Base-by-base conservation (phyloP, 2,329 filamentous ascomycete species). In the Phyllosticta capitalensis region DNA sequence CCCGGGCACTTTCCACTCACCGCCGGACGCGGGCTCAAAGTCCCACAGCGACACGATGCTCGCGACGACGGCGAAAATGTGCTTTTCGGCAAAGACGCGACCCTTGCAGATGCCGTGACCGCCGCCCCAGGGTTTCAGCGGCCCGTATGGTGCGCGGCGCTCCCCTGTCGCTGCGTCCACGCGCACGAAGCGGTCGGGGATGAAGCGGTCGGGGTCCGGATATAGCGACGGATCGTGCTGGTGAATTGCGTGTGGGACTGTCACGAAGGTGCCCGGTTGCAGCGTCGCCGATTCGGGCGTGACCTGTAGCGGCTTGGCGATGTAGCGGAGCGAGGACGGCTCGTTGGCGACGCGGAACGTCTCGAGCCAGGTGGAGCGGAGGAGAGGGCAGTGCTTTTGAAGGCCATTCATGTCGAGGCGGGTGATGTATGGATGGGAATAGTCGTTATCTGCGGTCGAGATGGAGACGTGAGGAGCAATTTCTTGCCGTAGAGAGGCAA, bases 41-140 rank as follows among this genome's bases (percentile, higher is more conserved):
- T 84, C 79, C 81, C 82, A 85, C 65, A 82, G 74, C 5, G 75
- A 72, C 20, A 84, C 65, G 21, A 85, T 75, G 1, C 77, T 75
- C 17, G 81, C 81, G 1, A 76, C 74, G 52, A 82, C 78, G 22
- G 77, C 69, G 51, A 84, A 64, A 19, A 78, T 74, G 65, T 80
- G 75, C 54, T 76, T 73, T 64, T 82, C 76, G 2, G 78, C 80
- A 62, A 83, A 79, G 1, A 71, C 55, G n/a, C 56, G 24, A 9
- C 79, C 79, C 66, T 81, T 80, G 62, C 78, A 81, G 64, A 79
- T 78, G 58, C 65, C 70, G 61, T 54, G 10, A 78, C 81, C 9
- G 75, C 76, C n/a, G 78, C 62, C 60, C 62, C 62, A 63, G n/a
- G 62, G 62, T 33, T 56, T 60, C 21, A 63, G 51, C 19, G 28